Evolutionary conservation across 129 eudicot genomes (phyloP).

Genomic region (Sambucus nigra): DNA sequence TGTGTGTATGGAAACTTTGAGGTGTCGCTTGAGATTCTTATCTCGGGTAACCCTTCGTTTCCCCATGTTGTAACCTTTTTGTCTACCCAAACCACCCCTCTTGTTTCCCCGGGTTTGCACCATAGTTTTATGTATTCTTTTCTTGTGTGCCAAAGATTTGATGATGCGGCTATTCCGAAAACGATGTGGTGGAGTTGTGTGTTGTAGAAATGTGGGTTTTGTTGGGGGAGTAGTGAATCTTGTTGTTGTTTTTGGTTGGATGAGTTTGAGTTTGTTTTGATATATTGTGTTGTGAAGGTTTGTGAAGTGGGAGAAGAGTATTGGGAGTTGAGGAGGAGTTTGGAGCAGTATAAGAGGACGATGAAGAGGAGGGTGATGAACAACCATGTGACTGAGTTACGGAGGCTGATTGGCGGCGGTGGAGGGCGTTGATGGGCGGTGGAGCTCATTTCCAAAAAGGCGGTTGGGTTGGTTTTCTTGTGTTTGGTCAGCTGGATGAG

Average conservation of each 20-base stretch:
- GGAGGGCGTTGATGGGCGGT: constrained; percentile 27
- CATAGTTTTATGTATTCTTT: constrained; percentile 71
- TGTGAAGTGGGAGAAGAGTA: constrained; percentile 1
- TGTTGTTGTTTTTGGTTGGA: neutral
- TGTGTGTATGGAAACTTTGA: constrained; percentile 39
- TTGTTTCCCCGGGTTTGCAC: constrained; percentile 59
- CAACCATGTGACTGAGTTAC: constrained; percentile 24
- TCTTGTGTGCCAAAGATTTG: constrained; percentile 50
- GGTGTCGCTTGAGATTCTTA: constrained; percentile 48
- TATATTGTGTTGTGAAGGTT: constrained; percentile 8
- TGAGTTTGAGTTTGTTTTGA: neutral
- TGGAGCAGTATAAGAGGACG: constrained; percentile 42
- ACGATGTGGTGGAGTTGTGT: constrained; percentile 52
- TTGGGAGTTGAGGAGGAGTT: neutral
- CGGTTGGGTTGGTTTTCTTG: neutral
- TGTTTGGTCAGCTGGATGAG: constrained; percentile 7
- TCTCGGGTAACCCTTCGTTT: constrained; percentile 46
- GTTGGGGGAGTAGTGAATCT: neutral
- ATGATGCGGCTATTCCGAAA: constrained; percentile 68
- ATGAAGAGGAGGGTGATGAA: constrained; percentile 25
- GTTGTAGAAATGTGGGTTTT: constrained; percentile 1
- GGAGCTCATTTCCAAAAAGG: too few species aligned
- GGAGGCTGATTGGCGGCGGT: constrained; percentile 18
- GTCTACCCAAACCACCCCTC: constrained; percentile 78
- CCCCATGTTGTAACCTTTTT: constrained; percentile 9